Conservation (phyloP, 2,329 filamentous ascomycete species). For the Ophiostoma fasciatum region DNA sequence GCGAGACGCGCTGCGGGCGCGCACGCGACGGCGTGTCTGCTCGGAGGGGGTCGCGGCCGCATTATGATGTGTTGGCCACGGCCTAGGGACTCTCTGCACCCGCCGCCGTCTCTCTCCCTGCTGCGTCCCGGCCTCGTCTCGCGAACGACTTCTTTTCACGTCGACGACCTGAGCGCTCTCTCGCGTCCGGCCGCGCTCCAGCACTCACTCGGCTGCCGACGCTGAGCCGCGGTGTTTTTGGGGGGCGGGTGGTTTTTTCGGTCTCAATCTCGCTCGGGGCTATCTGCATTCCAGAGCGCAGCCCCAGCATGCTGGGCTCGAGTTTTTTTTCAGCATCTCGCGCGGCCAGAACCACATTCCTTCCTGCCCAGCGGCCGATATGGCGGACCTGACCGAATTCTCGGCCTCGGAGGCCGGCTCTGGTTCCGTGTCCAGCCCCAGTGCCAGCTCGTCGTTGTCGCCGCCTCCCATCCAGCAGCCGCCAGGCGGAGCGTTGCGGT, state of each 20-base stretch:
- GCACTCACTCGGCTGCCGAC: no score
- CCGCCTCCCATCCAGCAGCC: slow-evolving; percentile 12
- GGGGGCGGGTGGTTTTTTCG: no score
- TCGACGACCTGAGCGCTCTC: no score
- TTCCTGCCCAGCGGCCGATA: slow-evolving; percentile 1
- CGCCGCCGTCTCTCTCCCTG: neutral
- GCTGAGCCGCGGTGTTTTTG: no score
- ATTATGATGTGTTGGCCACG: neutral
- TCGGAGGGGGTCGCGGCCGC: no score
- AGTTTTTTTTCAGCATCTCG: neutral
- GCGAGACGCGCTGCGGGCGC: no score
- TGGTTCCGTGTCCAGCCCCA: neutral
- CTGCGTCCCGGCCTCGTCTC: no score
- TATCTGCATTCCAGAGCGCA: neutral
- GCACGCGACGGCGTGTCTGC: no score
- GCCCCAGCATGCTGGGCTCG: slow-evolving; percentile 5
- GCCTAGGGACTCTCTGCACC: neutral
- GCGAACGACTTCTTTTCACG: no score
- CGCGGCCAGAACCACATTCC: slow-evolving; percentile 3
- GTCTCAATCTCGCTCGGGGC: no score
- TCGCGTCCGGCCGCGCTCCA: no score
- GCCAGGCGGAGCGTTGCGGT: slow-evolving; percentile 31
- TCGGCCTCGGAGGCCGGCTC: neutral
- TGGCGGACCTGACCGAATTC: slow-evolving; percentile 7
- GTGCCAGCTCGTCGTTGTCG: neutral